These are phyloP conservation scores for Nemania sp. DNA, from an alignment of 2,329 filamentous ascomycete genomes.

Conservation along the genomic window DNA sequence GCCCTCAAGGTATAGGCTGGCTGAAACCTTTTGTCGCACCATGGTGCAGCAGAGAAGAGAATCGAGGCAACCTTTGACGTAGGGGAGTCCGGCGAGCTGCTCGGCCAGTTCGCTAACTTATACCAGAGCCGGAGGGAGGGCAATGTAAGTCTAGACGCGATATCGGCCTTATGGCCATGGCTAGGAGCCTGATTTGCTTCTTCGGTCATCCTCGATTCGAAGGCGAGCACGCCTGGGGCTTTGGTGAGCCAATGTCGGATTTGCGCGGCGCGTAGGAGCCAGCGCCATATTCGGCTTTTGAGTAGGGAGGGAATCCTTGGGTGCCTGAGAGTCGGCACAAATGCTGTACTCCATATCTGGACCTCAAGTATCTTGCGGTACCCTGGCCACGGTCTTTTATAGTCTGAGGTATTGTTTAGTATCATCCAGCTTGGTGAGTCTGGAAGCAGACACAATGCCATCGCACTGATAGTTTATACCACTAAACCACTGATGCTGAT, in stretches of 20 bases:
- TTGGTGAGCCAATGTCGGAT: conserved; percentile 24
- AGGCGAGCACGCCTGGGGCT: not conserved
- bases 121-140: conserved; percentile 16
- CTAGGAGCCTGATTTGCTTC: conserved; percentile 20
- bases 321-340: conserved; percentile 20
- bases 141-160: conserved; percentile 11
- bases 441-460: too few relatives aligned
- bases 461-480: too few relatives aligned
- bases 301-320: conserved; percentile 15
- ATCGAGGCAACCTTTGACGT: not conserved
- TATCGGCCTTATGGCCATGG: conserved; percentile 14
- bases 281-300: conserved; percentile 22
- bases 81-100: conserved; percentile 7
- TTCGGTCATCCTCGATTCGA: conserved; percentile 13
- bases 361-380: conserved; percentile 29
- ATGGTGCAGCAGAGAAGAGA: conserved; percentile 1
- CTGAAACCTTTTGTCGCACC: conserved; percentile 11
- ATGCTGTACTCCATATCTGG: conserved; percentile 21
- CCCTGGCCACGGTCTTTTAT: conserved; percentile 17
- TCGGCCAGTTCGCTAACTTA: conserved; percentile 13
- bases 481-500: too few relatives aligned
- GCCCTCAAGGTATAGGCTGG: conserved; percentile 11
- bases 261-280: conserved; percentile 23
- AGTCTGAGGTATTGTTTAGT: conserved; percentile 1
- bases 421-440: too few relatives aligned